phyloP scores from a whole-genome alignment of 1,284 basidiomycete species.

The Sporisorium sorghi region DNA sequence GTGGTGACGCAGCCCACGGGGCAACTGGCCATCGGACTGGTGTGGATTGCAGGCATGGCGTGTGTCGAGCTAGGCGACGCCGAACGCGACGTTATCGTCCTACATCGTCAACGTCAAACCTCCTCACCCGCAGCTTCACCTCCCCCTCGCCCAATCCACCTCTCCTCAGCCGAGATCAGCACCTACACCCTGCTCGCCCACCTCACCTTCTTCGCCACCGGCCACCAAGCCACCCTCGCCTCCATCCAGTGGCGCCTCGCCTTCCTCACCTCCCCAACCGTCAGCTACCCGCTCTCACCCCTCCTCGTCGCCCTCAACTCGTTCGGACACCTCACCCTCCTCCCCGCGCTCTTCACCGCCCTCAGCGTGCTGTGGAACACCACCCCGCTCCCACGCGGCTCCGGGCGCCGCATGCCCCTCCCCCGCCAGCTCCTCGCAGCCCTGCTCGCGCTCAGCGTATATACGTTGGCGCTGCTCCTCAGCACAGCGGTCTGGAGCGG shows the following conservation, averaged over 20 bases:
- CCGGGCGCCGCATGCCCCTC: constrained; percentile 17
- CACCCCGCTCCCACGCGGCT: constrained; percentile 72
- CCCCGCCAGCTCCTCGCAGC: constrained; percentile 71
- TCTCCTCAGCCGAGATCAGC: constrained; percentile 35
- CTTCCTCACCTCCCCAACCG: constrained; percentile 76
- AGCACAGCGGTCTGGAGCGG: constrained; percentile 75
- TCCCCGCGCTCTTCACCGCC: constrained; percentile 76
- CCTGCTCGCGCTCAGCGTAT: constrained; percentile 77
- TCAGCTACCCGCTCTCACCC: constrained; percentile 82
- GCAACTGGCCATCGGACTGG: constrained; percentile 79
- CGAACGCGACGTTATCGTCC: constrained; percentile 51
- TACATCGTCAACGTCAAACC: constrained; percentile 18
- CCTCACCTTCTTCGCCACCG: constrained; percentile 85
- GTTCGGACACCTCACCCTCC: constrained; percentile 78
- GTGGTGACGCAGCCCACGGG: constrained; percentile 81
- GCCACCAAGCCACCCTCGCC: constrained; percentile 89
- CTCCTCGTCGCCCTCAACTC: constrained; percentile 84
- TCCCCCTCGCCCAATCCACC: constrained; percentile 1
- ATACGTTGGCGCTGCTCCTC: constrained; percentile 75
- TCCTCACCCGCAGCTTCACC: not conserved
- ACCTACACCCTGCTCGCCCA: constrained; percentile 49
- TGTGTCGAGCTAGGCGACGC: constrained; percentile 60
- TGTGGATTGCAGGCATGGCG: constrained; percentile 73
- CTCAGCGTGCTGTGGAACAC: constrained; percentile 89
- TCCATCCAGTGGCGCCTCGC: constrained; percentile 96